Conservation (phyloP, 768 basidiomycete genomes). For the Zangia roseola region DNA sequence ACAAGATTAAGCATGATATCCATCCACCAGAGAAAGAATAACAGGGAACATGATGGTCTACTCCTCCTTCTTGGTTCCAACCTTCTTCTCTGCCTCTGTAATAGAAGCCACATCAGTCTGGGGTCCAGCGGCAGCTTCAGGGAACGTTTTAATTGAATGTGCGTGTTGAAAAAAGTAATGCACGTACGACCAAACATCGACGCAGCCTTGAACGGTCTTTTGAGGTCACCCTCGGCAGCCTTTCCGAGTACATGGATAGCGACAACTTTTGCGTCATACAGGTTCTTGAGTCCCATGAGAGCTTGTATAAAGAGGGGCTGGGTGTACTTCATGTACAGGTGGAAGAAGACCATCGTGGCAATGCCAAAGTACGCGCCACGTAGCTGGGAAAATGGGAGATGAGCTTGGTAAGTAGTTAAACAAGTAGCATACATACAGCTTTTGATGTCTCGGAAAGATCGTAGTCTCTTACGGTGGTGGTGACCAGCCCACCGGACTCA, state of each 20-base stretch:
- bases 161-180: background rate
- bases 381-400: conserved; percentile 39
- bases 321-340: conserved; percentile 92
- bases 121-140: conserved; percentile 56
- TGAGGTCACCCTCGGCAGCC: conserved; percentile 79
- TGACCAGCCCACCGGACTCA: conserved; percentile 71
- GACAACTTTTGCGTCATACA: conserved; percentile 85
- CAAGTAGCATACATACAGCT: conserved; percentile 50
- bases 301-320: conserved; percentile 95
- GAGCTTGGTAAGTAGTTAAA: background rate
- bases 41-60: conserved; percentile 27
- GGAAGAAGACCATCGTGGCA: conserved; percentile 90
- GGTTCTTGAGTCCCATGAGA: conserved; percentile 90
- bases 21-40: conserved; percentile 20
- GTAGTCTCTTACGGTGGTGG: conserved; percentile 93
- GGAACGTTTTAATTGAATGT: background rate
- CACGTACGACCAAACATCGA: conserved; percentile 71
- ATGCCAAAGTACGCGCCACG: conserved; percentile 69
- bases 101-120: conserved; percentile 85
- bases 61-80: conserved; percentile 80
- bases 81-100: conserved; percentile 84
- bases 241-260: conserved; percentile 80
- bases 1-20: conserved; percentile 12
- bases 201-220: conserved; percentile 83
- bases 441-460: conserved; percentile 88